These are phyloP conservation scores for Pezicula radicicola DNA, from an alignment of 2,329 filamentous ascomycete genomes.

Conservation along the genomic window DNA sequence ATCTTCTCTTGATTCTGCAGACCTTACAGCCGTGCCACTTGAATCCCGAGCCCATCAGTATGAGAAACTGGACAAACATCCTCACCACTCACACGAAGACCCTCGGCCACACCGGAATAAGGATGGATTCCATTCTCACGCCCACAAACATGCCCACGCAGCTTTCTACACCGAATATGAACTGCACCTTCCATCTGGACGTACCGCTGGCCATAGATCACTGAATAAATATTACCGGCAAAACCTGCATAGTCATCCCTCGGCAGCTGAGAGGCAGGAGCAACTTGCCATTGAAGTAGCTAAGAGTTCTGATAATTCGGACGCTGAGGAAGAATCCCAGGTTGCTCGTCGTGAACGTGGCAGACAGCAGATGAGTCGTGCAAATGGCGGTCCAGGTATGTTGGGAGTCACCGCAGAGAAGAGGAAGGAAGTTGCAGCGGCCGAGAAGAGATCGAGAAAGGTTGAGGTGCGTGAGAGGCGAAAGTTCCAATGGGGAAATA, in stretches of 20 bases:
- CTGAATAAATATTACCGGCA: conserved; percentile 87
- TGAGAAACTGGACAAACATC: conserved; percentile 68
- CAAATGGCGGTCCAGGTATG: conserved; percentile 74
- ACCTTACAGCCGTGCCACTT: conserved; percentile 75
- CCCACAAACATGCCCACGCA: conserved; percentile 68
- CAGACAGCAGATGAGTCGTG: conserved; percentile 60
- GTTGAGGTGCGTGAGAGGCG: conserved; percentile 59
- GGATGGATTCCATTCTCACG: conserved; percentile 80
- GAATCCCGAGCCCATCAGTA: conserved; percentile 70
- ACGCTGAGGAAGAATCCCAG: conserved; percentile 30
- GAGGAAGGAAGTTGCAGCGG: conserved; percentile 63
- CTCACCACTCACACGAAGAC: conserved; percentile 72
- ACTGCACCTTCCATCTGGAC: conserved; percentile 86
- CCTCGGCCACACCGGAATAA: conserved; percentile 69
- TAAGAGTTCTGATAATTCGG: conserved; percentile 43
- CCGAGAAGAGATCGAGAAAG: conserved; percentile 68
- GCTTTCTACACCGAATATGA: conserved; percentile 93
- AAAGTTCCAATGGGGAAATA: conserved; percentile 66
- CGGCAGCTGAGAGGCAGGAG: conserved; percentile 70
- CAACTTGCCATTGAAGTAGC: conserved; percentile 59
- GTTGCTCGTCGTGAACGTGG: conserved; percentile 38
- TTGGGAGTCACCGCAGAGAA: conserved; percentile 71
- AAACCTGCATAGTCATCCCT: conserved; percentile 83
- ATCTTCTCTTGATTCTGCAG: conserved; percentile 85
- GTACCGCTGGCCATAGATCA: conserved; percentile 85